Evolutionary conservation across 345 rosid genomes (phyloP).

Genomic region (Pugionium cornutum): DNA sequence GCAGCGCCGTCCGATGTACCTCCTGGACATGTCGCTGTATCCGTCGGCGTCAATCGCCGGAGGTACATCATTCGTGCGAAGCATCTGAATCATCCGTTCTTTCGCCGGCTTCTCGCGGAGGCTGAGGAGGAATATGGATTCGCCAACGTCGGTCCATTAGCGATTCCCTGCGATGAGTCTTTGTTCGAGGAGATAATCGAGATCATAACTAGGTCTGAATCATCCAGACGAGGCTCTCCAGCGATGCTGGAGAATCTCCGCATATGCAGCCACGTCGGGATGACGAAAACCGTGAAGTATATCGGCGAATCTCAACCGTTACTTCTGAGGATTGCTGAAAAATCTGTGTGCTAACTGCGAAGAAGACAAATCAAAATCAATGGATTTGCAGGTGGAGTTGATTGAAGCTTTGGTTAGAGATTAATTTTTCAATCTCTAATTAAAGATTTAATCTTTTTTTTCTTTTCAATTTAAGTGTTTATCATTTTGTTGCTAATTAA

Average conservation of each 20-base stretch:
- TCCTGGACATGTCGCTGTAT: conserved; percentile 76
- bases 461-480: neutral
- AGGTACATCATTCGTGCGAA: conserved; percentile 74
- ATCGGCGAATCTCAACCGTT: conserved; percentile 57
- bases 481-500: conserved; percentile 17
- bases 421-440: neutral
- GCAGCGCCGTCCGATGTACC: conserved; percentile 55
- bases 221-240: conserved; percentile 28
- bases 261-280: conserved; percentile 58
- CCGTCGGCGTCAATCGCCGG: conserved; percentile 57
- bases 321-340: conserved; percentile 52
- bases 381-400: neutral
- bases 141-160: conserved; percentile 61
- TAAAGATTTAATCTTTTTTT: too few relatives aligned
- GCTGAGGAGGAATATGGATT: conserved; percentile 94
- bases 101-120: conserved; percentile 56
- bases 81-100: conserved; percentile 82
- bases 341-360: conserved; percentile 10
- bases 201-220: conserved; percentile 46
- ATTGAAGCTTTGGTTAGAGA: conserved; percentile 32
- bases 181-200: conserved; percentile 74
- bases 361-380: too few relatives aligned
- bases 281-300: conserved; percentile 26
- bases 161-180: conserved; percentile 81
- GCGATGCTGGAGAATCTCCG: conserved; percentile 49